Evolutionary conservation across 129 eudicot species (phyloP).

Genomic region (Apium graveolens): DNA sequence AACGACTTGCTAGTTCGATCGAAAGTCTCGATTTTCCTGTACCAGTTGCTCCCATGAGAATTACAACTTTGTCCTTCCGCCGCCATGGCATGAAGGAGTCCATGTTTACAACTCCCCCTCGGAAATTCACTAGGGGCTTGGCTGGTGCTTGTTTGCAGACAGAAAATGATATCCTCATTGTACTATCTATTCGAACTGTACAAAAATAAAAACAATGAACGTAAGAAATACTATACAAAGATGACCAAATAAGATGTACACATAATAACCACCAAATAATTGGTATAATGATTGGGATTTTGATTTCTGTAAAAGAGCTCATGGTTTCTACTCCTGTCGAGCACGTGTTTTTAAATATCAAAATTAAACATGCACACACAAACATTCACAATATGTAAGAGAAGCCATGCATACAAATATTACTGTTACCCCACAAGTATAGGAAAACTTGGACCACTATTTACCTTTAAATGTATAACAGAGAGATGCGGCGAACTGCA

Average conservation of each 20-base stretch:
- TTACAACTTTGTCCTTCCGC: slow-evolving; percentile 41
- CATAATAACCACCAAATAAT: too few species aligned
- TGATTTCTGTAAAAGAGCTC: too few species aligned
- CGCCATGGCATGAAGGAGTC: slow-evolving; percentile 27
- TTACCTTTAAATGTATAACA: background rate
- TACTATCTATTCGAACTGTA: background rate
- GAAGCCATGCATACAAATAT: slow-evolving; percentile 3
- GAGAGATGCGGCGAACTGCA: slow-evolving; percentile 21
- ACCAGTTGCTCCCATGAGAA: slow-evolving; percentile 65
- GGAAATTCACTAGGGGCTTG: slow-evolving; percentile 41
- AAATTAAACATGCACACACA: too few species aligned
- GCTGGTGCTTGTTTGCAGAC: slow-evolving; percentile 44
- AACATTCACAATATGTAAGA: background rate
- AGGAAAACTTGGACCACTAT: slow-evolving; percentile 3
- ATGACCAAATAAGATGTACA: background rate
- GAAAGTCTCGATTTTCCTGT: slow-evolving; percentile 67
- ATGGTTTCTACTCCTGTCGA: too few species aligned
- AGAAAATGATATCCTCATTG: slow-evolving; percentile 35
- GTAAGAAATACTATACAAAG: background rate
- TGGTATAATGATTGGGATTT: too few species aligned
- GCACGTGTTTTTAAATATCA: too few species aligned
- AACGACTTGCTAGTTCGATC: slow-evolving; percentile 45
- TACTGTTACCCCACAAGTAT: background rate
- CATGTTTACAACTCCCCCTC: slow-evolving; percentile 33
- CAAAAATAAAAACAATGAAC: background rate